These are phyloP conservation scores for Paecilomyces formosus DNA, from an alignment of 2,329 filamentous ascomycete genomes.

Conservation along the genomic window DNA sequence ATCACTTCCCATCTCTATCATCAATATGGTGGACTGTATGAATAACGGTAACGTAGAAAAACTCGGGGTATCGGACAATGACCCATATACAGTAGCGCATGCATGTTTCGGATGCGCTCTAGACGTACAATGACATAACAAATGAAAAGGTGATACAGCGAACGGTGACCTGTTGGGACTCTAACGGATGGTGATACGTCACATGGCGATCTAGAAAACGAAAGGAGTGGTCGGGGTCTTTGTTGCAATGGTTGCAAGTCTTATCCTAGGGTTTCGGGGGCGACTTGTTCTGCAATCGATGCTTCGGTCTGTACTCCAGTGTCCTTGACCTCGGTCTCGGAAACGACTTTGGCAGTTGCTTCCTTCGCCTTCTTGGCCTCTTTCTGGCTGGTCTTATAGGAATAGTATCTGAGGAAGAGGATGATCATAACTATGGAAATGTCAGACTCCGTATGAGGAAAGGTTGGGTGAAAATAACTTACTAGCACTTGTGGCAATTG, in stretches of 20 bases:
- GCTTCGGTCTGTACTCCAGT: constrained; percentile 7
- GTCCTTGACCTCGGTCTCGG: constrained; percentile 16
- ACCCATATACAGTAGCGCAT: not conserved
- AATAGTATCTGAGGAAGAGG: constrained; percentile 38
- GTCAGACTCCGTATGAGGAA: not conserved
- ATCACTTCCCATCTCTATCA: not conserved
- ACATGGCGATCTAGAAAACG: not conserved
- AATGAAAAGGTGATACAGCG: not conserved
- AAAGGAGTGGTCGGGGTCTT: not conserved
- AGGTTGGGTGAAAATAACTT: constrained; percentile 14
- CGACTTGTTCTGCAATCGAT: constrained; percentile 5
- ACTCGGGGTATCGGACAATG: not conserved
- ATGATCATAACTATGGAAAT: constrained; percentile 38
- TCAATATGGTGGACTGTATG: not conserved
- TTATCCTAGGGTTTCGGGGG: constrained; percentile 9
- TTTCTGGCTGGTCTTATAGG: constrained; percentile 28
- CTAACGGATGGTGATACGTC: not conserved
- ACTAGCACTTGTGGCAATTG: constrained; percentile 47
- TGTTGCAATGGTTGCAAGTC: not conserved
- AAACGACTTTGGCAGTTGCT: constrained; percentile 22
- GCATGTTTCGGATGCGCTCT: not conserved
- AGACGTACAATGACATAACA: not conserved
- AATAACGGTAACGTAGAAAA: not conserved
- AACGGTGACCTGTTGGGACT: not conserved
- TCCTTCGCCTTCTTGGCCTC: constrained; percentile 28